These are phyloP conservation scores for Mortierella sp. DNA, from an alignment of 371 early-diverging fungal species.

Conservation along the genomic window DNA sequence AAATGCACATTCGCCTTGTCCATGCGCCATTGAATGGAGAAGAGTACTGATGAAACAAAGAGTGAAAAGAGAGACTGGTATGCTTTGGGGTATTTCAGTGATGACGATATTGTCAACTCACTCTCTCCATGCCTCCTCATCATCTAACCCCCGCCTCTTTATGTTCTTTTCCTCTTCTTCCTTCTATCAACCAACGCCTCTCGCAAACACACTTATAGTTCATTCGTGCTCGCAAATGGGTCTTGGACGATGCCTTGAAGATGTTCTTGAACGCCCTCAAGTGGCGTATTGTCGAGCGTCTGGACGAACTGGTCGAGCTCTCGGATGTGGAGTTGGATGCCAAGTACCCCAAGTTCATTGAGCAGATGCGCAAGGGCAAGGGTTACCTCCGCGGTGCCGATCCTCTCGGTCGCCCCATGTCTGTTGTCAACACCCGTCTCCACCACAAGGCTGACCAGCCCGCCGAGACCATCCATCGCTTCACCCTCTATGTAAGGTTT, in stretches of 20 bases:
- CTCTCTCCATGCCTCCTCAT: background rate
- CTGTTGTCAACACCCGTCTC: slow-evolving; percentile 58
- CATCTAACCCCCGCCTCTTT: background rate
- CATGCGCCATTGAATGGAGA: background rate
- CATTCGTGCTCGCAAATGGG: slow-evolving; percentile 87
- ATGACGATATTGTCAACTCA: background rate
- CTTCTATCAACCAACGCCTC: background rate
- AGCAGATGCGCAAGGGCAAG: slow-evolving; percentile 69
- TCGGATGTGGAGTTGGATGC: slow-evolving; percentile 70
- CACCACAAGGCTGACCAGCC: slow-evolving; percentile 72
- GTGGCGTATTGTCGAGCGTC: slow-evolving; percentile 75
- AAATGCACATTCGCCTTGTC: background rate
- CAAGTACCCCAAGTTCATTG: slow-evolving; percentile 60
- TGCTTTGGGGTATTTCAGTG: background rate
- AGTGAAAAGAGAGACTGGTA: background rate
- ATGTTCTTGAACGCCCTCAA: slow-evolving; percentile 77
- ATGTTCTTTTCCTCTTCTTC: background rate
- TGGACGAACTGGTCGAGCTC: slow-evolving; percentile 67
- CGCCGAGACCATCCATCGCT: slow-evolving; percentile 68
- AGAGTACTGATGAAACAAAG: background rate
- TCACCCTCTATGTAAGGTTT: slow-evolving; percentile 75
- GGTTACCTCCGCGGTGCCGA: slow-evolving; percentile 74
- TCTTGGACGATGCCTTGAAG: slow-evolving; percentile 73
- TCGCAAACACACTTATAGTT: slow-evolving; percentile 60
- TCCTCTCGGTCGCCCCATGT: slow-evolving; percentile 57